Base-by-base conservation (phyloP, 164 flowering plant species). In the Macadamia tetraphylla region DNA sequence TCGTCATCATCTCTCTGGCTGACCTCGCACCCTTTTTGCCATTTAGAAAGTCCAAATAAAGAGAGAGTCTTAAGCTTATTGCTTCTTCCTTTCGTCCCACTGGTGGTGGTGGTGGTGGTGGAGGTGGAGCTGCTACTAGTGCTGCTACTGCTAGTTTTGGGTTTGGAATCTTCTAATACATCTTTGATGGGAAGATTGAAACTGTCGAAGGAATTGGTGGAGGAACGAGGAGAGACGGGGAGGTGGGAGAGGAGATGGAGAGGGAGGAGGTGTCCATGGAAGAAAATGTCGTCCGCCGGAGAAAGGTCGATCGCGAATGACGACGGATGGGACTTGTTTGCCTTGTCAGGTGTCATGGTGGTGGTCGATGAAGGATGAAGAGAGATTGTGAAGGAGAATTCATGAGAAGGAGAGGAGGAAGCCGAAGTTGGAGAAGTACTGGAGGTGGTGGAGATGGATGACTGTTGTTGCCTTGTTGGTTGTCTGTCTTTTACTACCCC, bases 211-310 rank as follows among this genome's bases (percentile, higher is more conserved):
- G 97, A 91, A 65, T 78, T 81, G 48, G 86, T 82, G 56, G 97
- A 89, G 53, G 92, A 75, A 62, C 91, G 91, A 42, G 97, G 88
- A 13, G 96, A 83, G 62, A 71, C 73, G 58, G 88, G 88, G 48
- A 82, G 79, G 74, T 87, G 89, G 49, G 94, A 81, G 63, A 89
- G 88, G 71, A 86, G 83, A 63, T 82, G 96, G 52, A 94, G 97
- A 60, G 97, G 98, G 9, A 94, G 91, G 31, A 94, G 72, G 73
- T 91, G 98, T 64, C 98, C 97, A 56, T 90, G 94, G 82, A 87
- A 94, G 93, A 94, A 91, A 60, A 94, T 90, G 52, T 91, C 92
- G 61, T 87, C 98, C 0, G 98, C 97, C 0, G 98, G 98, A 32
- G 96, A 80, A 61, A 91, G 78, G 65, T 91, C 97, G 11, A 85